Percentiles rank a stretch among this genome's conserved stretches.
These are phyloP conservation scores for Boletellus deceptivus DNA, from an alignment of 1,284 basidiomycete genomes.

Conservation along the genomic window DNA sequence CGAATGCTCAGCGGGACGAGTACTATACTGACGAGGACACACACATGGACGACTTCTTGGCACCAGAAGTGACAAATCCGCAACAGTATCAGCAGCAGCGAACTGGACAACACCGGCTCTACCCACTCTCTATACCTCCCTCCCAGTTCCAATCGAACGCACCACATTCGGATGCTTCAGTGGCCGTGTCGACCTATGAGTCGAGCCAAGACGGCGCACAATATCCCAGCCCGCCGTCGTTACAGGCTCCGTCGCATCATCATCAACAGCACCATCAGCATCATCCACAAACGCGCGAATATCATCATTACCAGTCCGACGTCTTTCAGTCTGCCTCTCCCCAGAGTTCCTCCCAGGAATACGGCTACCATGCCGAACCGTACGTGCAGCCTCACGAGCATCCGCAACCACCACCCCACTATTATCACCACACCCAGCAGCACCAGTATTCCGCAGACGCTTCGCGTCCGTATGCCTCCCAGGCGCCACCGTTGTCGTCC, in stretches of 20 bases:
- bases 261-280: neutral
- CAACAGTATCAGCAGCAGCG: conserved; percentile 2
- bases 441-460: conserved; percentile 40
- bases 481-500: neutral
- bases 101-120: conserved; percentile 11
- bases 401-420: conserved; percentile 10
- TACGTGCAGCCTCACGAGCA: conserved; percentile 13
- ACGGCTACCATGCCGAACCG: conserved; percentile 16
- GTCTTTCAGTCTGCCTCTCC: conserved; percentile 13
- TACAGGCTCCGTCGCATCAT: conserved; percentile 5
- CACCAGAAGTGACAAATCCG: neutral
- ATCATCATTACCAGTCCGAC: conserved; percentile 17
- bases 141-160: conserved; percentile 9
- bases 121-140: conserved; percentile 20
- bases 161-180: conserved; percentile 3
- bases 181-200: conserved; percentile 1
- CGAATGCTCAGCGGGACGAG: conserved; percentile 37
- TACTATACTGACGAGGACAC: conserved; percentile 39
- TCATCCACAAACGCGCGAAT: neutral
- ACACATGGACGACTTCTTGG: conserved; percentile 26
- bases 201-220: neutral
- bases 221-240: conserved; percentile 8
- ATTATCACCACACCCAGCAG: conserved; percentile 3
- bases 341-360: conserved; percentile 22
- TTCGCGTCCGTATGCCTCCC: conserved; percentile 29